These are phyloP conservation scores for Meyerozyma smithsonii DNA, from an alignment of 1,139 yeast species.

Conservation along the genomic window DNA sequence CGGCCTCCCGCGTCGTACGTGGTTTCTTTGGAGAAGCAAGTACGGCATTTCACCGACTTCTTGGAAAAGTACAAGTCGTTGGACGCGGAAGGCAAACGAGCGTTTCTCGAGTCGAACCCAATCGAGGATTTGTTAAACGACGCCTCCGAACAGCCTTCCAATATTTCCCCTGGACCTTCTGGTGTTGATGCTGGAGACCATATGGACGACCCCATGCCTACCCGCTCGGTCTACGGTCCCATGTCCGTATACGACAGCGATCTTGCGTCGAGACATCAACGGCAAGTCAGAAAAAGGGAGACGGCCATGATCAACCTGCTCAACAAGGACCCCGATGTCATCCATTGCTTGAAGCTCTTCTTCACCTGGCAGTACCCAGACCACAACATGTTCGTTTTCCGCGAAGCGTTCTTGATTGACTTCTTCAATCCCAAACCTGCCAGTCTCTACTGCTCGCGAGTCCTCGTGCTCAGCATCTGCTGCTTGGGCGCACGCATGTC, in stretches of 20 bases:
- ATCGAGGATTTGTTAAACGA: slow-evolving; percentile 12
- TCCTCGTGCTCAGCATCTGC: slow-evolving; percentile 49
- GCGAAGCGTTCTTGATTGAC: slow-evolving; percentile 61
- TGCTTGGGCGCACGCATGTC: slow-evolving; percentile 54
- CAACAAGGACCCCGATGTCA: slow-evolving; percentile 38
- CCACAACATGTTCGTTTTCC: slow-evolving; percentile 54
- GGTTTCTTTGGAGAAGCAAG: slow-evolving; percentile 28
- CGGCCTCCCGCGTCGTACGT: slow-evolving; percentile 51
- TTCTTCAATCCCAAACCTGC: slow-evolving; percentile 48
- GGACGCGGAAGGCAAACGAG: slow-evolving; percentile 18
- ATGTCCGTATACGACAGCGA: slow-evolving; percentile 44
- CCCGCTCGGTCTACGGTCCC: slow-evolving; percentile 42
- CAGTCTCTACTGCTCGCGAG: slow-evolving; percentile 46
- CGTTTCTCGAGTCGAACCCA: slow-evolving; percentile 17
- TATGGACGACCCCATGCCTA: slow-evolving; percentile 7
- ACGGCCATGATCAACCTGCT: slow-evolving; percentile 20
- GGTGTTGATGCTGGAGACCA: slow-evolving; percentile 8
- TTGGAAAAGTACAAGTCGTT: slow-evolving; percentile 21
- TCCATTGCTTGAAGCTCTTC: slow-evolving; percentile 50
- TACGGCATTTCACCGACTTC: slow-evolving; percentile 20
- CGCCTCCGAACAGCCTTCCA: slow-evolving; percentile 4
- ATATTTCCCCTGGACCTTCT: slow-evolving; percentile 8
- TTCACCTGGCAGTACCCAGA: slow-evolving; percentile 67
- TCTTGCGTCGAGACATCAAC: slow-evolving; percentile 19
- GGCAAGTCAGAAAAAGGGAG: slow-evolving; percentile 18